Evolutionary conservation across 2,329 filamentous ascomycete species (phyloP).

Genomic region (Nemania diffusa): DNA sequence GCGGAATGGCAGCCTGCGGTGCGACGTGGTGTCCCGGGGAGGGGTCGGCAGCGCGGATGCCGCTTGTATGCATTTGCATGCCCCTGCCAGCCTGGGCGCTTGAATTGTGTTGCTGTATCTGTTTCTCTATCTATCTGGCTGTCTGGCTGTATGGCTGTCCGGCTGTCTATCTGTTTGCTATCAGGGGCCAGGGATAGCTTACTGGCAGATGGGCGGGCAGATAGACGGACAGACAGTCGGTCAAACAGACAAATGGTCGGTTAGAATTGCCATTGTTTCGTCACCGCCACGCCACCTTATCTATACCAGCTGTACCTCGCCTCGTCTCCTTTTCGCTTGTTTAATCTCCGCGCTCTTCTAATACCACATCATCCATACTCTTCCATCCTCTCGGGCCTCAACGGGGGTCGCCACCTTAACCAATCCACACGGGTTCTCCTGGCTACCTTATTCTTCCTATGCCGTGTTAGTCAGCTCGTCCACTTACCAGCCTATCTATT

Average conservation of each 20-base stretch:
- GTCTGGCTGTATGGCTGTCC: neutral
- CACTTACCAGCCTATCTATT: neutral
- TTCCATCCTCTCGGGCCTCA: neutral
- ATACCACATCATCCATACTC: neutral
- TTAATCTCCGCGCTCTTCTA: neutral
- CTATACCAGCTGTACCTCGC: neutral
- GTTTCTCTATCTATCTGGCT: neutral
- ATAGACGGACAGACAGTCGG: neutral
- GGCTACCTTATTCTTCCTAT: neutral
- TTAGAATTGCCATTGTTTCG: neutral
- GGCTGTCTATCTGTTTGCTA: no score
- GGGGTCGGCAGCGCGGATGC: conserved; percentile 8
- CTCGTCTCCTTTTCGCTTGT: neutral
- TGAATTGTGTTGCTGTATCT: neutral
- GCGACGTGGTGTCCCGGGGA: conserved; percentile 33
- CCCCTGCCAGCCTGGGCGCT: neutral
- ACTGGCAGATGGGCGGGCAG: neutral
- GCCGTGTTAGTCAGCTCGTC: neutral
- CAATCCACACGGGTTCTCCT: neutral
- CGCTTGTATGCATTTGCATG: conserved; percentile 16
- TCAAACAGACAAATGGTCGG: neutral
- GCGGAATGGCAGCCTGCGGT: conserved; percentile 13
- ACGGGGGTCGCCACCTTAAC: neutral
- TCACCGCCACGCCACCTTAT: neutral
- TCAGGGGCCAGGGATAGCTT: neutral